phyloP scores from a whole-genome alignment of 1,139 yeast species.

The Eremothecium coryli region DNA sequence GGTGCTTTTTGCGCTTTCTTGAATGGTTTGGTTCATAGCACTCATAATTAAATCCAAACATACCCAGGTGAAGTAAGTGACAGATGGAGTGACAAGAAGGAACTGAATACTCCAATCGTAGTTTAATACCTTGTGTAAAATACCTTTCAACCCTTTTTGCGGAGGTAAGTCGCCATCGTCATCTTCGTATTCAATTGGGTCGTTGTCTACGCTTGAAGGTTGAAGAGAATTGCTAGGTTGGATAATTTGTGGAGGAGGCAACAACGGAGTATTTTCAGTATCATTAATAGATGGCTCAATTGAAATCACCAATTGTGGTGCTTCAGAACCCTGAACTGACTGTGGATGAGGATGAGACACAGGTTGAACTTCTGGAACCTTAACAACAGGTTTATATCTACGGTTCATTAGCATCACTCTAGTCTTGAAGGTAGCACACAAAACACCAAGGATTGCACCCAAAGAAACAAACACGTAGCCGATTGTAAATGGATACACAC shows the following conservation, averaged over 20 bases:
- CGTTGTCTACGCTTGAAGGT: neutral
- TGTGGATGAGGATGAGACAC: neutral
- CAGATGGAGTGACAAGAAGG: constrained; percentile 56
- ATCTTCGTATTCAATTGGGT: neutral
- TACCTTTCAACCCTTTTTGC: constrained; percentile 9
- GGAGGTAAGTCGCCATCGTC: constrained; percentile 11
- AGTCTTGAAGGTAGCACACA: constrained; percentile 14
- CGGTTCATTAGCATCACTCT: neutral
- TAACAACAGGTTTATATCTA: neutral
- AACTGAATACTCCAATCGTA: constrained; percentile 81
- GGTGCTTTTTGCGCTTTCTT: constrained; percentile 48
- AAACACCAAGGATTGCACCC: constrained; percentile 48
- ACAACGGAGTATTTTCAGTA: constrained; percentile 10
- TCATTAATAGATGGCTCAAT: neutral
- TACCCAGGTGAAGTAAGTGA: constrained; percentile 40
- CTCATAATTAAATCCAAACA: constrained; percentile 46
- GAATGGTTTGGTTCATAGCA: constrained; percentile 60
- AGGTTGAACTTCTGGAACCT: neutral
- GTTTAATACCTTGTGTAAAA: constrained; percentile 20
- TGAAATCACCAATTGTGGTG: constrained; percentile 2
- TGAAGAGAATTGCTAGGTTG: neutral
- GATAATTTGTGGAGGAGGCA: constrained; percentile 6
- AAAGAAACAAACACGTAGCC: constrained; percentile 43
- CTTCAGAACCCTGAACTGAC: neutral
- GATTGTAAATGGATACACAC: constrained; percentile 47